phyloP scores from a whole-genome alignment of 2,329 filamentous ascomycete genomes.

The Xylaria digitata region DNA sequence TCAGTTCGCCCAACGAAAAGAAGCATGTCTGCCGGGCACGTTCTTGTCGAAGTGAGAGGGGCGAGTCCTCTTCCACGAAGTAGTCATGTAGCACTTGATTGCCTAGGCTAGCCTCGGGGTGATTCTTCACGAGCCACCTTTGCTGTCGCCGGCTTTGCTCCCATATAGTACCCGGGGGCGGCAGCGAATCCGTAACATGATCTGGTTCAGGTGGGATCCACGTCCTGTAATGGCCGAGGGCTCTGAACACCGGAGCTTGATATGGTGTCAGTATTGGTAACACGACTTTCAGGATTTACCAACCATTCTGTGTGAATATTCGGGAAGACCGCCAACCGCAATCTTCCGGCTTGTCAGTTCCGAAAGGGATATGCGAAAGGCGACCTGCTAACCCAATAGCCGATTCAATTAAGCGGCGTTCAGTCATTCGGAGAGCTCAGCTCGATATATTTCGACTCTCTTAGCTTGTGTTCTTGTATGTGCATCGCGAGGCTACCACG shows the following conservation, averaged over 20 bases:
- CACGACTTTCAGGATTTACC: conserved; percentile 20
- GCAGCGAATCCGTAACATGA: conserved; percentile 19
- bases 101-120: conserved; percentile 61
- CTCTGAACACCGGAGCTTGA: conserved; percentile 47
- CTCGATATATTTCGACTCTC: conserved; percentile 42
- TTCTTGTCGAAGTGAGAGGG: conserved; percentile 25
- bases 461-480: conserved; percentile 39
- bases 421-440: conserved; percentile 50
- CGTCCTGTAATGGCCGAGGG: conserved; percentile 41
- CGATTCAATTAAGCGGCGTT: conserved; percentile 48
- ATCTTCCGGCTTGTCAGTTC: conserved; percentile 45
- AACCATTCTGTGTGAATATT: conserved; percentile 44
- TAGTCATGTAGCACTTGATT: conserved; percentile 43
- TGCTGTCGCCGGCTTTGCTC: conserved; percentile 44
- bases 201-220: conserved; percentile 42
- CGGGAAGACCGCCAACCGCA: conserved; percentile 48
- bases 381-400: conserved; percentile 49
- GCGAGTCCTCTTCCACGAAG: conserved; percentile 40
- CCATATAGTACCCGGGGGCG: conserved; percentile 36
- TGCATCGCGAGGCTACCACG: conserved; percentile 45
- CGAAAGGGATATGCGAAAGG: conserved; percentile 46
- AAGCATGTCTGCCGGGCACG: conserved; percentile 51
- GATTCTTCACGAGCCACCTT: conserved; percentile 62
- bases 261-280: conserved; percentile 36
- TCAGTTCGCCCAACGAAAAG: conserved; percentile 67